phyloP scores from a whole-genome alignment of 2,329 filamentous ascomycete species.

The Fusarium sp. region DNA sequence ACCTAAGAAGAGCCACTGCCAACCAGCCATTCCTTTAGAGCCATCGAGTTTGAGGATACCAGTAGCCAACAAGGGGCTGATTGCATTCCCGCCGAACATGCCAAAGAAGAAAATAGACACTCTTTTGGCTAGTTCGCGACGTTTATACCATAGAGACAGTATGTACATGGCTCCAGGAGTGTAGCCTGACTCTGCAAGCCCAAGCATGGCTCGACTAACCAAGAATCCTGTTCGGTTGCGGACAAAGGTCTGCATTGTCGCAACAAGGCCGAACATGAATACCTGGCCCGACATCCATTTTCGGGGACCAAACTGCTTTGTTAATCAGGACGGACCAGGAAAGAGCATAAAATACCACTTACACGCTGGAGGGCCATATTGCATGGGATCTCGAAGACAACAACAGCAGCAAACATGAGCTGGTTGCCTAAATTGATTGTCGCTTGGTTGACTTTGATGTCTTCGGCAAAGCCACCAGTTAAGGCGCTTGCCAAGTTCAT shows the following conservation, averaged over 20 bases:
- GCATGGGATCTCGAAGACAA: slow-evolving; percentile 63
- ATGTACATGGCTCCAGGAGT: slow-evolving; percentile 65
- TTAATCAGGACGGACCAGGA: background rate
- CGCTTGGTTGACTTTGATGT: slow-evolving; percentile 56
- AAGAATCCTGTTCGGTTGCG: slow-evolving; percentile 58
- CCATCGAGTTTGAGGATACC: slow-evolving; percentile 60
- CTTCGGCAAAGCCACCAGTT: slow-evolving; percentile 58
- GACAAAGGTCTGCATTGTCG: slow-evolving; percentile 58
- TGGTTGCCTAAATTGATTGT: slow-evolving; percentile 66
- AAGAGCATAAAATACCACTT: background rate
- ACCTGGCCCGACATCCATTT: slow-evolving; percentile 63
- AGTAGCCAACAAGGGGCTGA: slow-evolving; percentile 61
- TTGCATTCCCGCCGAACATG: slow-evolving; percentile 63
- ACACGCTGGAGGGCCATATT: slow-evolving; percentile 57
- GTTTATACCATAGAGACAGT: slow-evolving; percentile 63
- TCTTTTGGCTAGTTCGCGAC: slow-evolving; percentile 57
- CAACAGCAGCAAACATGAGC: slow-evolving; percentile 63
- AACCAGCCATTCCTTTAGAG: slow-evolving; percentile 54
- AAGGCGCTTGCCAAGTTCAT: slow-evolving; percentile 65
- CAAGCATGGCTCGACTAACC: slow-evolving; percentile 56
- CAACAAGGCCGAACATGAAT: slow-evolving; percentile 60
- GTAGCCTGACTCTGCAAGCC: slow-evolving; percentile 62
- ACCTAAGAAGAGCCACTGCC: slow-evolving; percentile 65
- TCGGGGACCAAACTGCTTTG: background rate
- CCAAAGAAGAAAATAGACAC: slow-evolving; percentile 65